Percentiles rank a stretch among this genome's conserved stretches.
phyloP scores from a whole-genome alignment of 2,329 filamentous ascomycete species.

The Clarireedia hainanense region DNA sequence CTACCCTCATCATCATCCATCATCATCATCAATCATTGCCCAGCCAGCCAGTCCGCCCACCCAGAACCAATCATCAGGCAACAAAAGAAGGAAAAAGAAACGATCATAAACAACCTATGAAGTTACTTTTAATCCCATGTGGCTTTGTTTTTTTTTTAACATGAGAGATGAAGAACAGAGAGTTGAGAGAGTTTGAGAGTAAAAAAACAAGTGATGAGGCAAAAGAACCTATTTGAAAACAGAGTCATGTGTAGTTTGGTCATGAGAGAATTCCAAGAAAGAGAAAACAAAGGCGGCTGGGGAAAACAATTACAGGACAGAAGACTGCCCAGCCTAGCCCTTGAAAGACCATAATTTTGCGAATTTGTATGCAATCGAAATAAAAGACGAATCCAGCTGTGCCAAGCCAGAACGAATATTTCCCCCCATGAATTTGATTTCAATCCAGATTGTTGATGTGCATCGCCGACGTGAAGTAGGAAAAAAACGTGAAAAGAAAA shows the following conservation, averaged over 20 bases:
- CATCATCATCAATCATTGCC: too few species aligned
- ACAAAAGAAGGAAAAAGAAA: too few species aligned
- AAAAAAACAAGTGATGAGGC: too few species aligned
- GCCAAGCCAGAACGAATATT: neutral
- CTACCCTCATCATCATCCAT: constrained; percentile 2
- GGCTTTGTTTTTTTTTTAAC: too few species aligned
- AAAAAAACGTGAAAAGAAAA: constrained; percentile 1
- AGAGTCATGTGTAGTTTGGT: constrained; percentile 1
- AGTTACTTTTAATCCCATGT: too few species aligned
- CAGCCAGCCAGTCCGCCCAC: too few species aligned
- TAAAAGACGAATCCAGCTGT: constrained; percentile 3
- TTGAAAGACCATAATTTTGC: neutral
- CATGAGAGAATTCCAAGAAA: neutral
- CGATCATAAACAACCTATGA: too few species aligned
- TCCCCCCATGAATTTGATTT: constrained; percentile 3
- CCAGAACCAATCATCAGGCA: too few species aligned
- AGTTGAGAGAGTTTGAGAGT: constrained; percentile 1
- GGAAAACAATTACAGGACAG: neutral
- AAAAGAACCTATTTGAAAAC: constrained; percentile 12
- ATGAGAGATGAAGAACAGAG: neutral
- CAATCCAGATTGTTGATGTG: constrained; percentile 7
- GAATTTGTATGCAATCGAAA: constrained; percentile 5
- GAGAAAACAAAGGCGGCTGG: neutral
- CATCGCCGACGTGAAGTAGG: neutral
- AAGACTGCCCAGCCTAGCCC: neutral